These are phyloP conservation scores for Cladosporium sp. DNA, from an alignment of 2,329 filamentous ascomycete species.

Conservation along the genomic window DNA sequence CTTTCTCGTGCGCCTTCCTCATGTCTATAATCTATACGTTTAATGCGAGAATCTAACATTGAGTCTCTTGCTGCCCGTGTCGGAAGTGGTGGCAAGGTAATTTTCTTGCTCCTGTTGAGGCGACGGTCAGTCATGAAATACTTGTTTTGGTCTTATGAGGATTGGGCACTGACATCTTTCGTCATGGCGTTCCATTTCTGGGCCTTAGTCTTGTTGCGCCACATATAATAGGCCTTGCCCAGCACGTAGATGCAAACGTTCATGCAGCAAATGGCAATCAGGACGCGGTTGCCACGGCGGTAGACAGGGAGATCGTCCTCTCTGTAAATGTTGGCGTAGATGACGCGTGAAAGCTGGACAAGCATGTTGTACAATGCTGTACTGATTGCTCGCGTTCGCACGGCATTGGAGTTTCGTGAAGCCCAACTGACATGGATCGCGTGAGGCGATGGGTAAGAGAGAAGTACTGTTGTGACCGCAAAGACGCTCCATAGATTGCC, in stretches of 20 bases:
- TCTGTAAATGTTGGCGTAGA: slow-evolving; percentile 41
- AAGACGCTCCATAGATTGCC: slow-evolving; percentile 36
- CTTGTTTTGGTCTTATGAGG: too few species aligned
- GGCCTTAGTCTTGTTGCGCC: slow-evolving; percentile 32
- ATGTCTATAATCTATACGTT: too few species aligned
- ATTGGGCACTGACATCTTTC: slow-evolving; percentile 30
- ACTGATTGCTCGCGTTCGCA: slow-evolving; percentile 58
- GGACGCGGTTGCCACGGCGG: slow-evolving; percentile 36
- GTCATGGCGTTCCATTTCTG: slow-evolving; percentile 46
- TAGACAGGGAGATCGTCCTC: slow-evolving; percentile 26
- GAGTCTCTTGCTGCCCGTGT: slow-evolving; percentile 38
- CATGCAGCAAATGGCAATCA: slow-evolving; percentile 27
- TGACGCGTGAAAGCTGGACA: slow-evolving; percentile 44
- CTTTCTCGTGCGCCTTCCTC: too few species aligned
- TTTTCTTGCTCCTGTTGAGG: slow-evolving; percentile 38
- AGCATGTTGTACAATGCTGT: slow-evolving; percentile 59
- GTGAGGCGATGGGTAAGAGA: slow-evolving; percentile 43
- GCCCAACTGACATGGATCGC: slow-evolving; percentile 58
- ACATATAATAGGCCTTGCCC: slow-evolving; percentile 32
- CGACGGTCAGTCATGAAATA: too few species aligned
- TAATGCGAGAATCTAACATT: slow-evolving; percentile 34
- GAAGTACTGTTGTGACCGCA: slow-evolving; percentile 34
- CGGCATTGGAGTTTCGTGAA: slow-evolving; percentile 58
- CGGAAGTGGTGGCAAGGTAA: slow-evolving; percentile 42
- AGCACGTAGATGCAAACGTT: slow-evolving; percentile 28